Evolutionary conservation across 805 yeast species (phyloP).

Genomic region (Peterozyma toletana): DNA sequence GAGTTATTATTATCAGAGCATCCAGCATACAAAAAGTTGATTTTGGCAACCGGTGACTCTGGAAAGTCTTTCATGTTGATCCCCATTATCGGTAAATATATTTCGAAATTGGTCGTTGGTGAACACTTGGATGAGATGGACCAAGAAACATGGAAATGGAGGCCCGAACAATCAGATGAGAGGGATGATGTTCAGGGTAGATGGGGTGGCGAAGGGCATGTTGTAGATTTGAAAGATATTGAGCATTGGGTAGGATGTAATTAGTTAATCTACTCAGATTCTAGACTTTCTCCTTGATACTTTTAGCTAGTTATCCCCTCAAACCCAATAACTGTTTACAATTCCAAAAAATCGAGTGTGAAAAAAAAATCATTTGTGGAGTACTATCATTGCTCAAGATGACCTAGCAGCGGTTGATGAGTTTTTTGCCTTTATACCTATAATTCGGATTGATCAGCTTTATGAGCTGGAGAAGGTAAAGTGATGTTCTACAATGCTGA

Average conservation of each 20-base stretch:
- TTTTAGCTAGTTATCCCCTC: too few relatives aligned
- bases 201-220: conserved; percentile 6
- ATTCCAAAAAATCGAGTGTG: too few relatives aligned
- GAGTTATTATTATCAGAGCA: conserved; percentile 21
- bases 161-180: conserved; percentile 10
- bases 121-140: conserved; percentile 13
- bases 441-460: too few relatives aligned
- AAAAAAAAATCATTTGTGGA: too few relatives aligned
- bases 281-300: too few relatives aligned
- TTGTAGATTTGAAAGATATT: conserved; percentile 5
- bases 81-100: conserved; percentile 25
- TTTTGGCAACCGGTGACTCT: conserved; percentile 27
- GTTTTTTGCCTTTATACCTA: too few relatives aligned
- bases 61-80: conserved; percentile 28
- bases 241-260: neutral
- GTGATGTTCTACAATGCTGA: too few relatives aligned
- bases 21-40: conserved; percentile 17
- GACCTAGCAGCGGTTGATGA: too few relatives aligned
- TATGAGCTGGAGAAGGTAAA: too few relatives aligned
- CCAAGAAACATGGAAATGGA: conserved; percentile 22
- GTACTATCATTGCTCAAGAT: too few relatives aligned
- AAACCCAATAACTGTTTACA: too few relatives aligned
- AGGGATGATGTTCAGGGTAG: conserved; percentile 7
- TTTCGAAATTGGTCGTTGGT: conserved; percentile 18
- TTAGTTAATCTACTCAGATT: too few relatives aligned